Conservation (phyloP, 768 basidiomycete species). For the Lanmaoa pseudosensibilis region DNA sequence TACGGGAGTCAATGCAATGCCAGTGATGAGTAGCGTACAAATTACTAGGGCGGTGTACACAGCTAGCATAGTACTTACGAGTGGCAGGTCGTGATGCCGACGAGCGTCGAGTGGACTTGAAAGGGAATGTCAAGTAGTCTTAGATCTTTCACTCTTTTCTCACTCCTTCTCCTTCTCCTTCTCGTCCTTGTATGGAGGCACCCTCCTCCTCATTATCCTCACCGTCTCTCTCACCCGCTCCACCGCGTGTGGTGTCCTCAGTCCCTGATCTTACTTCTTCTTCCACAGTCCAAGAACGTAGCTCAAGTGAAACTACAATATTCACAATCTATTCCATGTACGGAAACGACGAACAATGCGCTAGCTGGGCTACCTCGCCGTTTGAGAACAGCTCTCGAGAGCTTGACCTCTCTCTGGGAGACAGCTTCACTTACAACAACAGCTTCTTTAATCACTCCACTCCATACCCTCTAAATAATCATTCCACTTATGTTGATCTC, state of each 20-base stretch:
- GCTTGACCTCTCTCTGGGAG: slow-evolving; percentile 35
- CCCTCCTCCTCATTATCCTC: slow-evolving; percentile 41
- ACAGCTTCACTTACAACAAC: slow-evolving; percentile 34
- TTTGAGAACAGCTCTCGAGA: slow-evolving; percentile 41
- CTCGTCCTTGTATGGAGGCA: slow-evolving; percentile 38
- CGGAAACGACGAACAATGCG: slow-evolving; percentile 51
- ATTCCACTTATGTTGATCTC: slow-evolving; percentile 32
- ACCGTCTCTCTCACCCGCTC: slow-evolving; percentile 30
- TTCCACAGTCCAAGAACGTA: slow-evolving; percentile 42
- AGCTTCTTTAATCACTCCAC: slow-evolving; percentile 30
- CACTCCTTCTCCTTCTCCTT: not conserved
- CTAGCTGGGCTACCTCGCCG: slow-evolving; percentile 48
- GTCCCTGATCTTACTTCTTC: slow-evolving; percentile 4
- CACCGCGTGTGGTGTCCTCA: slow-evolving; percentile 32
- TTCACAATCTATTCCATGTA: slow-evolving; percentile 90
- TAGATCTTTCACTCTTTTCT: too few species aligned
- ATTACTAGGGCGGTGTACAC: not conserved
- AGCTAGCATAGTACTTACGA: not conserved
- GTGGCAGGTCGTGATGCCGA: not conserved
- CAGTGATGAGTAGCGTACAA: not conserved
- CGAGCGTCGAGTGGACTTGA: not conserved
- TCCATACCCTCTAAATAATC: slow-evolving; percentile 20
- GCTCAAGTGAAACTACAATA: slow-evolving; percentile 72
- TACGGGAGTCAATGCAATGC: not conserved
- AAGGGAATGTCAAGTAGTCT: not conserved